A percentile compares a stretch with the other conserved stretches of the same genome.
These are phyloP conservation scores for Nicotiana otophora DNA, from an alignment of 257 asterid species.

Conservation along the genomic window DNA sequence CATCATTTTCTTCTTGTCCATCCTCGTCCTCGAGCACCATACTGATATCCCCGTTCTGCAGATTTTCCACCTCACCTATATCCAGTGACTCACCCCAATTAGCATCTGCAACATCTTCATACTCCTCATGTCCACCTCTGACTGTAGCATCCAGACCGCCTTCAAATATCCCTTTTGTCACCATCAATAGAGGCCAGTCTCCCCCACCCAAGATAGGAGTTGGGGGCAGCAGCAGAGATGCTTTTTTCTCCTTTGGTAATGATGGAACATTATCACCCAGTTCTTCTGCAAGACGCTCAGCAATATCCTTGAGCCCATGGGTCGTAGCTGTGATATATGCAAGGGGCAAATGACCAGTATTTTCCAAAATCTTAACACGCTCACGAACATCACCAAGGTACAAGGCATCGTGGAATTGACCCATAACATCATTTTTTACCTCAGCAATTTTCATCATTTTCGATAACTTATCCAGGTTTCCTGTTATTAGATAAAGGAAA, in stretches of 20 bases:
- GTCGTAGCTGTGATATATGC: constrained; percentile 65
- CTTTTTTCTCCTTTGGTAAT: constrained; percentile 45
- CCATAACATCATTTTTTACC: constrained; percentile 93
- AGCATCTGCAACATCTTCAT: constrained; percentile 54
- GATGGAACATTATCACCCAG: constrained; percentile 68
- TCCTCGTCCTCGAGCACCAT: constrained; percentile 44
- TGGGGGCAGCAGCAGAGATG: constrained; percentile 73
- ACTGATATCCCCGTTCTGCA: constrained; percentile 45
- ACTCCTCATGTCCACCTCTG: constrained; percentile 35
- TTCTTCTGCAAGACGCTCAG: constrained; percentile 54
- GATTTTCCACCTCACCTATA: constrained; percentile 53
- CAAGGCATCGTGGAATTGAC: constrained; percentile 85
- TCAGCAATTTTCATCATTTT: too few relatives aligned
- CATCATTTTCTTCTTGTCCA: constrained; percentile 43
- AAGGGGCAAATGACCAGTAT: constrained; percentile 73
- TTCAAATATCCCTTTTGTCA: constrained; percentile 66
- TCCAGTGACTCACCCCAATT: constrained; percentile 55
- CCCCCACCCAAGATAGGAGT: constrained; percentile 65
- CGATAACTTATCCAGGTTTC: too few relatives aligned
- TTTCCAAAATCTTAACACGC: constrained; percentile 78
- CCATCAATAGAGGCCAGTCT: constrained; percentile 88
- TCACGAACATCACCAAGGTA: constrained; percentile 84
- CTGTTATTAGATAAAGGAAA: too few relatives aligned
- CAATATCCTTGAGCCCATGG: constrained; percentile 69
- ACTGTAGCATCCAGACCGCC: constrained; percentile 55